Conservation (phyloP, 2,329 filamentous ascomycete genomes). For the Dothiorella sarmentorum region DNA sequence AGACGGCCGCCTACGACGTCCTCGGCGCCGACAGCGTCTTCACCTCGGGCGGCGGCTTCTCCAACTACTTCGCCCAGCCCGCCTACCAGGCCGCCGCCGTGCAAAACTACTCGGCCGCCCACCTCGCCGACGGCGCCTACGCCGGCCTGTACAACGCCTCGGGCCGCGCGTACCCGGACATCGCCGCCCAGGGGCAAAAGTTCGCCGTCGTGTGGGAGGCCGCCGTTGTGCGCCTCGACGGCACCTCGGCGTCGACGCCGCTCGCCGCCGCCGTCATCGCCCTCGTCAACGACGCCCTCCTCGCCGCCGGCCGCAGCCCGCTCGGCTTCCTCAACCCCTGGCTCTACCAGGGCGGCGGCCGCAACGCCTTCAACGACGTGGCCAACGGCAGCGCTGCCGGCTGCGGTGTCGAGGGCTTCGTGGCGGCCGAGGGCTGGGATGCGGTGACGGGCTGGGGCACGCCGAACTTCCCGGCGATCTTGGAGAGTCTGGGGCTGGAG, state of each 20-base stretch:
- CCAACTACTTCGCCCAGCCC: conserved; percentile 47
- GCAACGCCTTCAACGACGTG: conserved; percentile 50
- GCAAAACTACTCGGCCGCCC: conserved; percentile 41
- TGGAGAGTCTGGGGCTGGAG: conserved; percentile 3
- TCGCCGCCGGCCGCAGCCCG: conserved; percentile 47
- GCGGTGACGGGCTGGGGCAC: conserved; percentile 31
- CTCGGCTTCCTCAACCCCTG: conserved; percentile 61
- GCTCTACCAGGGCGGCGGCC: conserved; percentile 50
- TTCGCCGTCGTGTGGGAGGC: conserved; percentile 46
- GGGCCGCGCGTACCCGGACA: conserved; percentile 61
- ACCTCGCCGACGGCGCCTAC: conserved; percentile 39
- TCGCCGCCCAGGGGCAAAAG: conserved; percentile 57
- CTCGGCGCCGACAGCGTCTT: conserved; percentile 46
- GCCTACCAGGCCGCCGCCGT: conserved; percentile 48
- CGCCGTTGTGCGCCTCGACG: conserved; percentile 41
- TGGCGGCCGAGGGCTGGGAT: conserved; percentile 36
- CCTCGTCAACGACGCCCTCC: conserved; percentile 60
- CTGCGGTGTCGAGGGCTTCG: conserved; percentile 38
- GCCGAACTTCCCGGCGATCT: conserved; percentile 15
- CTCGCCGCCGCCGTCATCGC: conserved; percentile 57
- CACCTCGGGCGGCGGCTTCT: conserved; percentile 51
- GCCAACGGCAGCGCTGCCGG: conserved; percentile 37
- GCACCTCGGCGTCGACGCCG: conserved; percentile 57
- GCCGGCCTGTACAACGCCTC: conserved; percentile 49
- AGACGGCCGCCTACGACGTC: conserved; percentile 46